Percentiles rank a stretch among this genome's conserved stretches.
phyloP scores from a whole-genome alignment of 257 asterid genomes.

The Nyctanthes arbortristis region DNA sequence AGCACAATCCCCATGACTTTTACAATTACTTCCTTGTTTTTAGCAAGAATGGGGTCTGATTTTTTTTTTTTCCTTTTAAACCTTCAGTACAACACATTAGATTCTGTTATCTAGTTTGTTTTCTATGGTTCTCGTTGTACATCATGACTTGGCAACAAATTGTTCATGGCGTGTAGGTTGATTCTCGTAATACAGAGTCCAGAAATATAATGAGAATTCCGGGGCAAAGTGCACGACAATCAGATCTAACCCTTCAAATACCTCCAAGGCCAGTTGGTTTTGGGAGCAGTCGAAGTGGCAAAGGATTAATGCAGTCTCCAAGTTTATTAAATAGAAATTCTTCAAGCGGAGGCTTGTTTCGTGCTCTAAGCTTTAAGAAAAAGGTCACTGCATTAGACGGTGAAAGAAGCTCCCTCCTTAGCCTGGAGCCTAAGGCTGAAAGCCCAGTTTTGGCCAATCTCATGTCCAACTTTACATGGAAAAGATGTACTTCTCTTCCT shows the following conservation, averaged over 20 bases:
- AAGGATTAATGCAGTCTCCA: conserved; percentile 38
- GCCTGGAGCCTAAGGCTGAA: conserved; percentile 47
- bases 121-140: neutral
- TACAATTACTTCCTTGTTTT: neutral
- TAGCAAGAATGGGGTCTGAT: neutral
- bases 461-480: conserved; percentile 41
- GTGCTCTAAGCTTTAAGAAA: conserved; percentile 74
- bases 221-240: conserved; percentile 32
- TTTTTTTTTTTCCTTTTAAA: neutral
- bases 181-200: conserved; percentile 27
- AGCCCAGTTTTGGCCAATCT: conserved; percentile 55
- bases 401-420: conserved; percentile 71
- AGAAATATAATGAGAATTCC: conserved; percentile 27
- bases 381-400: conserved; percentile 37
- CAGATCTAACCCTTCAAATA: conserved; percentile 69
- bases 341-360: conserved; percentile 55
- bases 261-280: conserved; percentile 57
- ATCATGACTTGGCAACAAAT: conserved; percentile 10
- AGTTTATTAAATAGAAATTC: conserved; percentile 33
- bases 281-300: conserved; percentile 45
- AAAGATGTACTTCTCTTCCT: conserved; percentile 77
- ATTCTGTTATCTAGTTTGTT: neutral
- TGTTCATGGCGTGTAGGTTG: conserved; percentile 42
- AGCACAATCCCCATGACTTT: neutral
- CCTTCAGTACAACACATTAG: conserved; percentile 11